Evolutionary conservation across 2,329 filamentous ascomycete species (phyloP), one percentile per base, ranked within the genome.

Genomic region (Fusarium decemcellulare): DNA sequence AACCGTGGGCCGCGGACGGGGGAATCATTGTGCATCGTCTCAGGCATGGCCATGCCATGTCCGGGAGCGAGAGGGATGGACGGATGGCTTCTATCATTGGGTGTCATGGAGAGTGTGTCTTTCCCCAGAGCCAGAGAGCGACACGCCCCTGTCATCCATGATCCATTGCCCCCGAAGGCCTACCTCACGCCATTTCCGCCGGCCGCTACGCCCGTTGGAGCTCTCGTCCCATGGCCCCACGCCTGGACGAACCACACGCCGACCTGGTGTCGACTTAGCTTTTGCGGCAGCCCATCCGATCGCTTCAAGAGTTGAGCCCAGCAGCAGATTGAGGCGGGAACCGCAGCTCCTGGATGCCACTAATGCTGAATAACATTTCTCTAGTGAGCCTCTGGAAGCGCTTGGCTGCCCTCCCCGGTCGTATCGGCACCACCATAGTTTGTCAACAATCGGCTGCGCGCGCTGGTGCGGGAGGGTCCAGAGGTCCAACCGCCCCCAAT

Each of bases 171-270:
- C 62, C 37, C 36, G 36, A 18, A 37, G 57, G 37, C 66, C 69
- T 62, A 68, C 71, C 72, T 75, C 73, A 75, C 72, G 73, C 73
- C 73, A 75, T 74, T 73, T 68, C 71, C 70, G 64, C 70, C 70
- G 67, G 71, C 64, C 70, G 59, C 73, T 74, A 75, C 72, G 67
- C 73, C 73, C 64, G 63, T 75, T 74, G 57, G 57, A 64, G 71
- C 65, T 66, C 70, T 73, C 65, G 63, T 63, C 65, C 65, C 72
- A 74, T 67, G 72, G 71, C 66, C 65, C 72, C 71, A 73, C 67
- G 69, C 65, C 67, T 69, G 48, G 68, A 71, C 66, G 52, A 72
- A 73, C 72, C 67, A 73, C 66, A 61, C 42, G 37, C 50, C 48
- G 46, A 61, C 50, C 40, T 71, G 58, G 62, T 63, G 64, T 60